Percentiles rank a stretch among this genome's conserved stretches.
phyloP scores from a whole-genome alignment of 148 eudicot genomes.

The Vaccinium darrowii region DNA sequence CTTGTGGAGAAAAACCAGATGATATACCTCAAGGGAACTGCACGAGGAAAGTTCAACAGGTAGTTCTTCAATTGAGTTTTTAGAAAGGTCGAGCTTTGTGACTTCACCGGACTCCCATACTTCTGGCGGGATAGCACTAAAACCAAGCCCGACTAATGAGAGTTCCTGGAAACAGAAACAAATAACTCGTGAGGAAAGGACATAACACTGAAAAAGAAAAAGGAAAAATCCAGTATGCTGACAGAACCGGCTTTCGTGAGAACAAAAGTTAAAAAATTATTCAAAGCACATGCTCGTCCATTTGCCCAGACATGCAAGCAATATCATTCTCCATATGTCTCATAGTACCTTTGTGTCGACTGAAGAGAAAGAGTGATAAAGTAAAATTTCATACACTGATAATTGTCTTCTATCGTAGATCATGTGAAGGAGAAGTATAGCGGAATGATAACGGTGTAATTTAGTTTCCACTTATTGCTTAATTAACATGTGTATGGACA shows the following conservation, averaged over 20 bases:
- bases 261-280: background rate
- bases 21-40: conserved; percentile 74
- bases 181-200: background rate
- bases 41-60: conserved; percentile 72
- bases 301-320: background rate
- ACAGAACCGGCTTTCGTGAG: background rate
- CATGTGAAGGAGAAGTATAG: background rate
- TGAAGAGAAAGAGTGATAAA: background rate
- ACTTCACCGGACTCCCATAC: conserved; percentile 70
- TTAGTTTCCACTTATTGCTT: background rate
- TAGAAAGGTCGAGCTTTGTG: conserved; percentile 78
- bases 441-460: background rate
- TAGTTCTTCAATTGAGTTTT: conserved; percentile 73
- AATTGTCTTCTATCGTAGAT: background rate
- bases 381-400: background rate
- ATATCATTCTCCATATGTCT: background rate
- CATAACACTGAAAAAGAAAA: background rate
- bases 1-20: background rate
- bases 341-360: background rate
- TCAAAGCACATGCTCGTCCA: background rate
- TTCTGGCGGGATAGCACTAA: conserved; percentile 68
- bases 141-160: conserved; percentile 62
- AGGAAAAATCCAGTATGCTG: background rate
- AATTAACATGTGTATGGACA: background rate
- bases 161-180: conserved; percentile 59